Evolutionary conservation across 768 basidiomycete species (phyloP).

Genomic region (Mycena chlorophos): DNA sequence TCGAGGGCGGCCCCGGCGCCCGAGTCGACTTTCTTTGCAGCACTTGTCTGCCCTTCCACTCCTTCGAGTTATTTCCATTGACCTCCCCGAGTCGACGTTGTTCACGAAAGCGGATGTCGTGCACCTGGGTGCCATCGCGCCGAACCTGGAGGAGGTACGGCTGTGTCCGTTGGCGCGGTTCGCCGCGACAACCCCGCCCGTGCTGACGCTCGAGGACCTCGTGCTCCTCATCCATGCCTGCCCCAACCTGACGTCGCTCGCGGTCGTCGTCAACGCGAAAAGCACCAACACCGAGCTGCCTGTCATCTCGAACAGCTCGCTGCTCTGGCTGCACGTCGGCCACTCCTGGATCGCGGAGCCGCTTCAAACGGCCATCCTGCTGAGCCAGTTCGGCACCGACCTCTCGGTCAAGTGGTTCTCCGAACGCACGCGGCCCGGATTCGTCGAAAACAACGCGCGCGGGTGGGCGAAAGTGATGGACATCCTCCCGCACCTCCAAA

Average conservation of each 20-base stretch:
- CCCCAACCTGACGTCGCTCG: constrained; percentile 61
- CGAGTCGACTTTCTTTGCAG: constrained; percentile 61
- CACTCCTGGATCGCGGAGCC: constrained; percentile 73
- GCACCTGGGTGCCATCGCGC: constrained; percentile 59
- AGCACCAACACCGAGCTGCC: constrained; percentile 45
- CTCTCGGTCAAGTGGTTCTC: constrained; percentile 79
- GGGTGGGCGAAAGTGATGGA: constrained; percentile 71
- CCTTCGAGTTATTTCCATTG: constrained; percentile 67
- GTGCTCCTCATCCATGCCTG: constrained; percentile 59
- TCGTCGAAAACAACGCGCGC: constrained; percentile 62
- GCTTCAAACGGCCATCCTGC: constrained; percentile 66
- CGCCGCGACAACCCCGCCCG: constrained; percentile 51
- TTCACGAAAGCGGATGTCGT: constrained; percentile 63
- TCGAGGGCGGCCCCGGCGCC: constrained; percentile 62
- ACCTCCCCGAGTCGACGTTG: constrained; percentile 74
- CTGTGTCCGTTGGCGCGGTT: constrained; percentile 72
- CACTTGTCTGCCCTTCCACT: constrained; percentile 52
- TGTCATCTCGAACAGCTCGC: constrained; percentile 56
- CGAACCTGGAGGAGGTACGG: constrained; percentile 66
- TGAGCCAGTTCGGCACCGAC: constrained; percentile 76
- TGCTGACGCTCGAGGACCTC: constrained; percentile 63
- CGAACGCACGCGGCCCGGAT: constrained; percentile 73
- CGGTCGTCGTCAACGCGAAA: constrained; percentile 62
- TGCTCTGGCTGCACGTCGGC: constrained; percentile 71
- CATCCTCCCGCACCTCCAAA: constrained; percentile 71